Base-by-base conservation (phyloP, 352 stramenopile species). In the Phytophthora boehmeriae region DNA sequence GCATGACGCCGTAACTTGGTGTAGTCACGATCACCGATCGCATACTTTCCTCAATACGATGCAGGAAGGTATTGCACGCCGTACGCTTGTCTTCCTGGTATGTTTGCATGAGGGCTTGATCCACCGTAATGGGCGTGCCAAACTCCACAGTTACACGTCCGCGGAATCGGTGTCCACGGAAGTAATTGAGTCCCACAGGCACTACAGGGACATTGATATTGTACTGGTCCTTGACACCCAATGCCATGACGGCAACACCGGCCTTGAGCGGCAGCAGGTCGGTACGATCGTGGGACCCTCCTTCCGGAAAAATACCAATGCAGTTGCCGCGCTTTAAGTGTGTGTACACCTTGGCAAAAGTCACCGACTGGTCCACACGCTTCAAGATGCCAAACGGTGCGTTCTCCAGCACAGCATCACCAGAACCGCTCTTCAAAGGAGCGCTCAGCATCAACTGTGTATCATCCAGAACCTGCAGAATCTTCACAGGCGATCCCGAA, bases 161-260 rank as follows among this genome's bases (percentile, higher is more conserved):
- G 49, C 97, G 86, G 82, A 99, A 99, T 48, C 93, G 82, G 66
- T 99, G 96, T 28, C 95, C 95, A 32, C 89, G 85, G 73, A 99
- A 99, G 73, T 99, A 99, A 68, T 98, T 99, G 32, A 99, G 78
- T 8, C 97, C 97, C 38, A 99, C 96, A 5, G 97, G 97, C 27
- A 99, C 94, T 16, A 99, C 98, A 0, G 95, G 95, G 30, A 97
- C 89, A 23, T 93, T 98, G 25, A 99, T 89, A 34, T 97, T 97
- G 76, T 98, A 97, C 75, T 98, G 96, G 75, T 98, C 96, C 51
- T 98, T 91, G 38, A 95, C 94, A 20, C 90, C 95, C 35, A 99
- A 95, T 11, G 97, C 97, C 90, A 99, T 99, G 35, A 99, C 80
- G n/a, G 96, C 95, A 32, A 99, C 95, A 28, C 97, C 97, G 52